These are phyloP conservation scores for Fraxinus anomala DNA, from an alignment of 257 asterid species.

Conservation along the genomic window DNA sequence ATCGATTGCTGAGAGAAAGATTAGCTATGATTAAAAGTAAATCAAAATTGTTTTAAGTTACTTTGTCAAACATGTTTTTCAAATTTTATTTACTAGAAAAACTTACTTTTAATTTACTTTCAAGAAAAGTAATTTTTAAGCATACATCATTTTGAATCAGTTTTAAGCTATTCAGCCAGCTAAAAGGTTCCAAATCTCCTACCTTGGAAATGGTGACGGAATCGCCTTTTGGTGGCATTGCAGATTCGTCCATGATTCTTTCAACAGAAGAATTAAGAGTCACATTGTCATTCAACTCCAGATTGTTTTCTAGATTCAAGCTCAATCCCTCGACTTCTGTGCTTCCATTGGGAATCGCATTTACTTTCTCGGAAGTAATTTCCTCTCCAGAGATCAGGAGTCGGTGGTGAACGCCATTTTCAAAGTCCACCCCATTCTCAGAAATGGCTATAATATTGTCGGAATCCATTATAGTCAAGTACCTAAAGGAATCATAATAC, in stretches of 20 bases:
- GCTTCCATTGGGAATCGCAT: slow-evolving; percentile 33
- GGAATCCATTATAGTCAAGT: slow-evolving; percentile 33
- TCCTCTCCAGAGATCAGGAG: slow-evolving; percentile 19
- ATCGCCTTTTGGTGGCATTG: slow-evolving; percentile 36
- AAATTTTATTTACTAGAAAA: not conserved
- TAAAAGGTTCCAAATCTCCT: slow-evolving; percentile 1
- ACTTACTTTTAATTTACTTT: not conserved
- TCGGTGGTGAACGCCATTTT: slow-evolving; percentile 30
- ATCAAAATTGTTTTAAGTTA: not conserved
- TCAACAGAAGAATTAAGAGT: not conserved
- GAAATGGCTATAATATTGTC: slow-evolving; percentile 32
- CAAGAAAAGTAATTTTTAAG: slow-evolving; percentile 1
- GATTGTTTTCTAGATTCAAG: slow-evolving; percentile 34
- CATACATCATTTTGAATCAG: slow-evolving; percentile 1
- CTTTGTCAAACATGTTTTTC: not conserved
- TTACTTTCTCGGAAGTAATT: slow-evolving; percentile 9
- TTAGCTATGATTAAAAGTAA: not conserved
- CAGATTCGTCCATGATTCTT: slow-evolving; percentile 24
- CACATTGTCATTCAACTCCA: slow-evolving; percentile 33
- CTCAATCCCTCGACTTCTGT: slow-evolving; percentile 33
- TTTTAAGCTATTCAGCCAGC: not conserved
- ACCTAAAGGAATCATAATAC: slow-evolving; percentile 24
- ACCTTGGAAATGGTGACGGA: slow-evolving; percentile 33
- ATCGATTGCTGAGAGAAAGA: not conserved
- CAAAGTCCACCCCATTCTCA: slow-evolving; percentile 34